phyloP scores from a whole-genome alignment of 2,329 filamentous ascomycete species.

The Xylariales sp. region DNA sequence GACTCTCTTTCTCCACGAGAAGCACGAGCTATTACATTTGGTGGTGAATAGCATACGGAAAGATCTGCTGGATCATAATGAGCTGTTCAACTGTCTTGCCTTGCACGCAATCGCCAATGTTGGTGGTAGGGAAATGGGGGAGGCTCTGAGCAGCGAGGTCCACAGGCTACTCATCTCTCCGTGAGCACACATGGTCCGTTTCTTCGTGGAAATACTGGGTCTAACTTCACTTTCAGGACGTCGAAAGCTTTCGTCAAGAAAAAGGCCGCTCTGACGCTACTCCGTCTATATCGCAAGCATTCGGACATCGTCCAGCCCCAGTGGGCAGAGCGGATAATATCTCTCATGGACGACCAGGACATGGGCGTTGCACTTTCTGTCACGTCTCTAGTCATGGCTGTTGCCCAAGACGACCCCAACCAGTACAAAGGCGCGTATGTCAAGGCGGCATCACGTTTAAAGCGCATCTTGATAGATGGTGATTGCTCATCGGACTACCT shows the following conservation, averaged over 20 bases:
- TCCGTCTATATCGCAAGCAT: slow-evolving; percentile 91
- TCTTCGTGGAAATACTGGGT: background rate
- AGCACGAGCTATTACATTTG: slow-evolving; percentile 91
- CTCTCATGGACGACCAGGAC: slow-evolving; percentile 95
- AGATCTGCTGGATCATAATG: slow-evolving; percentile 89
- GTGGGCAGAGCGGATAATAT: slow-evolving; percentile 97
- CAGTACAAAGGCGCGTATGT: slow-evolving; percentile 92
- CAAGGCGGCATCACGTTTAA: slow-evolving; percentile 85
- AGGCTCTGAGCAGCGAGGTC: slow-evolving; percentile 86
- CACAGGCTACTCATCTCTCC: slow-evolving; percentile 92
- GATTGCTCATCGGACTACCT: slow-evolving; percentile 89
- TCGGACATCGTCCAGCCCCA: slow-evolving; percentile 91
- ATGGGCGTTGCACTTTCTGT: slow-evolving; percentile 93
- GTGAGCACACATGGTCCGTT: slow-evolving; percentile 45
- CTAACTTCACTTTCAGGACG: slow-evolving; percentile 30
- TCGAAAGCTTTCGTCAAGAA: slow-evolving; percentile 99
- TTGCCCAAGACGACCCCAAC: slow-evolving; percentile 91
- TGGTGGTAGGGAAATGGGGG: slow-evolving; percentile 93
- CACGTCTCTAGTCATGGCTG: slow-evolving; percentile 88
- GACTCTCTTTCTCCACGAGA: slow-evolving; percentile 93
- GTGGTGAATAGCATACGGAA: slow-evolving; percentile 99
- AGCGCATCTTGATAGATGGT: slow-evolving; percentile 84
- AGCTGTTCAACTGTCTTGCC: slow-evolving; percentile 94
- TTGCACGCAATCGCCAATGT: slow-evolving; percentile 98
- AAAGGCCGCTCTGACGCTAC: slow-evolving; percentile 89